Base-by-base conservation (phyloP, 2,329 filamentous ascomycete genomes). In the Talaromyces funiculosus region DNA sequence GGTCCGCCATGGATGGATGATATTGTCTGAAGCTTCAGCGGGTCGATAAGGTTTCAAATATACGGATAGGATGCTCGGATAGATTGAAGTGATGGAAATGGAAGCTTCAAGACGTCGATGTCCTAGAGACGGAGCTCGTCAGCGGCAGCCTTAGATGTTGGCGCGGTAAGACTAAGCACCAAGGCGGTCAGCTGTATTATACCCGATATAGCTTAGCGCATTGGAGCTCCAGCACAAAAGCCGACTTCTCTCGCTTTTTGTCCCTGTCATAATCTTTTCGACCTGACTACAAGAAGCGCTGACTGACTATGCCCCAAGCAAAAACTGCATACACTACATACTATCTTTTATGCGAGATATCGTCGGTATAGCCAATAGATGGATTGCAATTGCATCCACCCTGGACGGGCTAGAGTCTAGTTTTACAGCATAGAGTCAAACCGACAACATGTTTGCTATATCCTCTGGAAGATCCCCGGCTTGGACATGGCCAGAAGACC, bases 1-100 rank as follows among this genome's bases (percentile, higher is more conserved):
- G 86, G 80, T 99, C 94, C 73, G 94, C 93, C 93, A 99, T 99
- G 75, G 67, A 81, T 72, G 65, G 62, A 62, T 40, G 61, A 16
- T 54, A 62, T 56, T 57, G 63, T 61, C 14, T n/a, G 42, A 60
- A 62, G 61, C 61, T 62, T 40, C 60, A 51, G 54, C 38, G 29
- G 62, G 56, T 56, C 60, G 43, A 42, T 35, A 58, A 22, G 14
- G 37, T 9, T 33, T 20, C 24, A n/a, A 20, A 33, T 16, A 14
- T 16, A 16, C 37, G n/a, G 33, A 42, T n/a, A 18, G 35, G 37
- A 40, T 40, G 26, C 10, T 33, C 59, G 42, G 61, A 43, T 29
- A 59, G 26, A 31, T 22, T 42, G 24, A 42, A 62, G 57, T 49
- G 58, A 37, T 62, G 38, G 47, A 55, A 38, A 61, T 66, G 67